Base-by-base conservation (phyloP, 495 filamentous ascomycete genomes). In the Tuber microsphaerosporum region DNA sequence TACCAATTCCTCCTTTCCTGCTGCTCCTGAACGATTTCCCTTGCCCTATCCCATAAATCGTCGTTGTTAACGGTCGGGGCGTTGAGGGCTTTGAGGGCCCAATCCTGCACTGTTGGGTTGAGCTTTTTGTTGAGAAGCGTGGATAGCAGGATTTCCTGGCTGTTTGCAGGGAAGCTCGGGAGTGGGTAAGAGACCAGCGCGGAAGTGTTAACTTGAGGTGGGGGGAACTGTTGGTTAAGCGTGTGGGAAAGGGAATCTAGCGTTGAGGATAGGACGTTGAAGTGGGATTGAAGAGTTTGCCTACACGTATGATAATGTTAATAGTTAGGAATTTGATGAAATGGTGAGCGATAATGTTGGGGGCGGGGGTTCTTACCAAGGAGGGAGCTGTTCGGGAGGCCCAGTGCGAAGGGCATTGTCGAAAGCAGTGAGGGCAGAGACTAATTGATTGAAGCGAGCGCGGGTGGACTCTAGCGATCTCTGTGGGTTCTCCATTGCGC, bases 111-210 rank as follows among this genome's bases (percentile, higher is more conserved):
- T 39, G 83, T 80, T 19, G 89, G 87, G 68, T 90, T 88, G 31
- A 89, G 86, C 81, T 90, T 91, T 79, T 91, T 92, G 51, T 90
- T 87, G 22, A 91, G 83, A 2, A 91, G 82, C 77, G 87, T 86
- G 41, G 86, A 83, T 19, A 91, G 87, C 2, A 87, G 84, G 72
- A 77, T 83, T 26, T 86, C 85, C 81, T 91, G 86, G 4, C 86
- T 86, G 65, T 84, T 86, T 26, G 86, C 85, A 8, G 90, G 90
- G 84, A 89, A 90, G n/a, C 83, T 83, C 10, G 90, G 88, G 20
- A 87, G 84, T 5, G 90, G 90, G 82, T 90, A 91, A 75, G 86
- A 87, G 78, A 88, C 86, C 71, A 88, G 79, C 0, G 85, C 85
- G 45, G 84, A 82, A 17, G 86, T 77, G 85, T 82, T 77, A 20